These are phyloP conservation scores for Cucumis sativus DNA, from an alignment of 306 rosid genomes.

Conservation along the genomic window DNA sequence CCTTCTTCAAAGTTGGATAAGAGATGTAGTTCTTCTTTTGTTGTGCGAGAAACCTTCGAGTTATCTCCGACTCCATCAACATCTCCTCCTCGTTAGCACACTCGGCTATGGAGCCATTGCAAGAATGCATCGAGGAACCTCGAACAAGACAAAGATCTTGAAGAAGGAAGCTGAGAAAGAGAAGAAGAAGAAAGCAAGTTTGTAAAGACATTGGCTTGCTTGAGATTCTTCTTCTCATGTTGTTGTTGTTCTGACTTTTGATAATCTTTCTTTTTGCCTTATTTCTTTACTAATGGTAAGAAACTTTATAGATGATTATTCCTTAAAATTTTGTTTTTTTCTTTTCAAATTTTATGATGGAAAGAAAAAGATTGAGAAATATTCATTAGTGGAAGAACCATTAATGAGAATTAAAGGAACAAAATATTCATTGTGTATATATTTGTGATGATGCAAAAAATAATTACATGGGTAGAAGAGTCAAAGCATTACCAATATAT, in stretches of 20 bases:
- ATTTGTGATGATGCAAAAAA: not conserved
- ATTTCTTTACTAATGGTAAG: not conserved
- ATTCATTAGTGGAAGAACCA: not conserved
- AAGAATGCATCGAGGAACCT: not conserved
- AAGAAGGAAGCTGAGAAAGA: constrained; percentile 1
- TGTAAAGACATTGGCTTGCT: not conserved
- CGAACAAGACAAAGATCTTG: constrained; percentile 19
- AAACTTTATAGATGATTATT: not conserved
- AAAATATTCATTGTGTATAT: not conserved
- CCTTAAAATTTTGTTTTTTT: not conserved
- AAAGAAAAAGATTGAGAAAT: not conserved
- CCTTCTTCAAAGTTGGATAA: constrained; percentile 38
- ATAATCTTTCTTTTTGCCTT: not conserved
- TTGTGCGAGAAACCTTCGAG: constrained; percentile 42
- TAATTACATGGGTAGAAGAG: not conserved
- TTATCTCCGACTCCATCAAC: constrained; percentile 68
- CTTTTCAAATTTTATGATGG: not conserved
- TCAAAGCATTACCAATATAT: not conserved
- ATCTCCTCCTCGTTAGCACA: constrained; percentile 42
- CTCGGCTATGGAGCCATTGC: constrained; percentile 76
- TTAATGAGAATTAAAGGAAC: not conserved
- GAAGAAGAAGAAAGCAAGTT: not conserved
- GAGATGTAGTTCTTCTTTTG: constrained; percentile 49
- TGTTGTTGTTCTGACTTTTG: not conserved
- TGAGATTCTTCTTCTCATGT: not conserved